Percentiles rank a stretch among this genome's conserved stretches.
Conservation (phyloP, 2,329 filamentous ascomycete species). For the Microdochium bolleyi region DNA sequence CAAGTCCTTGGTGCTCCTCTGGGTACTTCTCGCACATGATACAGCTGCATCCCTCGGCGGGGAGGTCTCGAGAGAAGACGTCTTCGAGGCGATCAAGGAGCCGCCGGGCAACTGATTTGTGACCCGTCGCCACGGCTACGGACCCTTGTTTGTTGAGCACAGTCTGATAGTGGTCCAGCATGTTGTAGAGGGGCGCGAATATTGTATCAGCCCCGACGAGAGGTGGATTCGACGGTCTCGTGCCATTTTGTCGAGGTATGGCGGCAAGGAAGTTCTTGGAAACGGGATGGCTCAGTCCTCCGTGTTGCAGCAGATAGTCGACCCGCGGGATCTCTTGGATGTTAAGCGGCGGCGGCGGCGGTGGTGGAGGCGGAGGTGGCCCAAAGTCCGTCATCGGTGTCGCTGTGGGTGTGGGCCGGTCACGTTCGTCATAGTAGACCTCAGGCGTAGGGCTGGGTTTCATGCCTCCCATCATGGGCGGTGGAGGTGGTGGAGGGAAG, state of each 20-base stretch:
- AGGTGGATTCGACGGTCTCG: slow-evolving; percentile 53
- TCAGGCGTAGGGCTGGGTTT: slow-evolving; percentile 26
- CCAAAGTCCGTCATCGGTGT: slow-evolving; percentile 34
- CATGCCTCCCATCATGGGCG: slow-evolving; percentile 12
- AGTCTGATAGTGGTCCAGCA: slow-evolving; percentile 78
- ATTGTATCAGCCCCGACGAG: slow-evolving; percentile 62
- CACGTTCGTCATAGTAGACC: slow-evolving; percentile 26
- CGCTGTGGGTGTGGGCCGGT: slow-evolving; percentile 27
- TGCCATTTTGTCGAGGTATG: slow-evolving; percentile 47
- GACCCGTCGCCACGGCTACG: slow-evolving; percentile 88
- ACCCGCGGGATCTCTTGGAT: slow-evolving; percentile 70
- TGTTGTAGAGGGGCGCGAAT: slow-evolving; percentile 73
- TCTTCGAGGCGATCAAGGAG: slow-evolving; percentile 86
- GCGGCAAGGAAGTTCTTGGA: slow-evolving; percentile 67
- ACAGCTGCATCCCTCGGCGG: slow-evolving; percentile 76
- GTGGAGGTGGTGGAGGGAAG: slow-evolving; percentile 34
- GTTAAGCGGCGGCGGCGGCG: slow-evolving; percentile 68
- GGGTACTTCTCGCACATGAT: slow-evolving; percentile 65
- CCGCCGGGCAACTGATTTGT: slow-evolving; percentile 85
- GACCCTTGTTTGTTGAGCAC: slow-evolving; percentile 82
- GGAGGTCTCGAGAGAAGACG: slow-evolving; percentile 89
- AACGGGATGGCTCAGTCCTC: slow-evolving; percentile 65
- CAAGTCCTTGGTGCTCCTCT: slow-evolving; percentile 64
- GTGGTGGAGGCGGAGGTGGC: slow-evolving; percentile 49
- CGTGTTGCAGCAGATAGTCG: slow-evolving; percentile 86